phyloP scores from a whole-genome alignment of 768 basidiomycete species.

The Kwoniella newhampshirensis region DNA sequence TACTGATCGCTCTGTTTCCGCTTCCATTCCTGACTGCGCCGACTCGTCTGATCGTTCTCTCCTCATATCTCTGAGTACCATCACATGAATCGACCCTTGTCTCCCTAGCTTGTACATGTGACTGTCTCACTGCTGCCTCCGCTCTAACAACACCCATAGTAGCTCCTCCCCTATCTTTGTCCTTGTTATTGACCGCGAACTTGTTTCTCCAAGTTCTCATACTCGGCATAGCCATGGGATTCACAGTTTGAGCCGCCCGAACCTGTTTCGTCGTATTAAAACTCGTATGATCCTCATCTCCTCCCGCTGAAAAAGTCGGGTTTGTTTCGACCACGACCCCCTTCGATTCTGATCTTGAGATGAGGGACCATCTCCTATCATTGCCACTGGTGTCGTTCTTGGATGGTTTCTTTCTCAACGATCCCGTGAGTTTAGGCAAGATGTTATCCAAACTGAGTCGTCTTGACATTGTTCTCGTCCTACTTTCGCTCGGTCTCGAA shows the following conservation, averaged over 20 bases:
- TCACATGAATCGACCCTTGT: constrained; percentile 1
- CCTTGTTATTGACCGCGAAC: constrained; percentile 17
- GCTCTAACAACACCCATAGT: constrained; percentile 6
- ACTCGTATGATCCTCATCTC: not conserved
- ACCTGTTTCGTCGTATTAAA: not conserved
- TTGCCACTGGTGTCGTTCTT: not conserved
- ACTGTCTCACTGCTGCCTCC: not conserved
- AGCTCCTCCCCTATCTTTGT: not conserved
- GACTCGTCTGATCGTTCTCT: constrained; percentile 13
- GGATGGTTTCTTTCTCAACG: constrained; percentile 10
- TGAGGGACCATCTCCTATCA: constrained; percentile 18
- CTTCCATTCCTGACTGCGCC: not conserved
- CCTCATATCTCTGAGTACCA: constrained; percentile 6
- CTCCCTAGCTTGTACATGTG: constrained; percentile 12
- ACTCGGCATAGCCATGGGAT: constrained; percentile 16
- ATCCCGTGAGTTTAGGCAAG: constrained; percentile 14
- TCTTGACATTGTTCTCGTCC: constrained; percentile 13
- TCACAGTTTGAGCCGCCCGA: not conserved
- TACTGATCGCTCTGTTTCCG: not conserved
- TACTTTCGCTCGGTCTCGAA: not conserved
- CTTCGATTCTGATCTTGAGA: not conserved
- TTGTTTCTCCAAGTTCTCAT: constrained; percentile 20
- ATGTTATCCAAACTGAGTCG: constrained; percentile 18
- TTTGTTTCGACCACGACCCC: not conserved
- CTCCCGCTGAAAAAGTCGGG: not conserved